These are phyloP conservation scores for Rhytidhysteron rufulum DNA, from an alignment of 2,329 filamentous ascomycete genomes.

Conservation along the genomic window DNA sequence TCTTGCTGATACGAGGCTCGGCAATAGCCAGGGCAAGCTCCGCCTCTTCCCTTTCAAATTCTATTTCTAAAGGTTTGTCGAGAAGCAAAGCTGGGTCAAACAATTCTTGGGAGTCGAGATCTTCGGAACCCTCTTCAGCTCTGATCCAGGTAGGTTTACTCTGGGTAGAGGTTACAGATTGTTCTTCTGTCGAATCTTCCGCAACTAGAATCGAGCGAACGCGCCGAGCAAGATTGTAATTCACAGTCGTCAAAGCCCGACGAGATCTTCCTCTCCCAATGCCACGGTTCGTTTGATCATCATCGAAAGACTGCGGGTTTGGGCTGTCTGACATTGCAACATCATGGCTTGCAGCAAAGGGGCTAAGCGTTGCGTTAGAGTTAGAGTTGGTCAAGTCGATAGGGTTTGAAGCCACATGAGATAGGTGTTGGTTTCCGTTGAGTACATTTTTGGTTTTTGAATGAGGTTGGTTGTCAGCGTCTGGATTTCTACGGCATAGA, in stretches of 20 bases:
- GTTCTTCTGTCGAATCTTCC: slow-evolving; percentile 7
- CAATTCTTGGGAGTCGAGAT: slow-evolving; percentile 6
- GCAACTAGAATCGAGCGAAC: slow-evolving; percentile 3
- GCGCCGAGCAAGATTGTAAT: slow-evolving; percentile 3
- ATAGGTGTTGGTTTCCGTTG: slow-evolving; percentile 15
- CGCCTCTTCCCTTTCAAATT: slow-evolving; percentile 19
- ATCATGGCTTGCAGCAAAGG: not conserved
- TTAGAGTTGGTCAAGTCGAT: too few species aligned
- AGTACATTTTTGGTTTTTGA: slow-evolving; percentile 18
- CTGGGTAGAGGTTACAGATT: not conserved
- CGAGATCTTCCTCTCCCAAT: not conserved
- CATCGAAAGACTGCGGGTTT: not conserved
- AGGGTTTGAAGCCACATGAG: slow-evolving; percentile 7
- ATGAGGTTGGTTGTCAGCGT: not conserved
- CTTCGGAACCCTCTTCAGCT: slow-evolving; percentile 13
- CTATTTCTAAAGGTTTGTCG: slow-evolving; percentile 15
- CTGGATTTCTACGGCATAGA: slow-evolving; percentile 20
- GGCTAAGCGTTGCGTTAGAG: too few species aligned
- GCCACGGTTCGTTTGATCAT: not conserved
- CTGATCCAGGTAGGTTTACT: not conserved
- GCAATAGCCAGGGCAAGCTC: slow-evolving; percentile 11
- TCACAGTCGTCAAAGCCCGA: not conserved
- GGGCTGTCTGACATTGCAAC: not conserved
- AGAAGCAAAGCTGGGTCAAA: slow-evolving; percentile 10
- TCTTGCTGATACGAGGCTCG: not conserved